Base-by-base conservation (phyloP, 768 basidiomycete species). In the Boletus rubroflammeus region DNA sequence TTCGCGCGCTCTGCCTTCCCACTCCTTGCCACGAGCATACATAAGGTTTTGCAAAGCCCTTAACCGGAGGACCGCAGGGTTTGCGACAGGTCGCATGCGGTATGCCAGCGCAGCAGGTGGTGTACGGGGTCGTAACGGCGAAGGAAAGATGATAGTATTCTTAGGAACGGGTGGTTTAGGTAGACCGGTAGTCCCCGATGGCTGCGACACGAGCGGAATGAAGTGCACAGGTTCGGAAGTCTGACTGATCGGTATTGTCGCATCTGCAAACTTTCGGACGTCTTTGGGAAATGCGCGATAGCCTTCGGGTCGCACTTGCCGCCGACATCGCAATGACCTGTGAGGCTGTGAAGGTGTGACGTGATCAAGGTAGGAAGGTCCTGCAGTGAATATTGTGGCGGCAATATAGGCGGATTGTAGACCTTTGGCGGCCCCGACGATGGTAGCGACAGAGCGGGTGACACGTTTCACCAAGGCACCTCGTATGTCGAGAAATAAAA, bases 21-120 rank as follows among this genome's bases (percentile, higher is more conserved):
- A 80, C 55, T 67, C 62, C 58, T 72, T 65, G n/a, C 73, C 78
- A 4, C 72, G 69, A 56, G 71, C 70, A 60, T 62, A 74, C 64
- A 80, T 73, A 9, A 79, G 66, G 60, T 85, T 85, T 61, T 81
- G 78, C 62, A 85, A 67, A n/a, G 86, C 86, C 64, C 75, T 76
- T 39, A 87, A 63, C 4, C 84, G 73, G 47, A 87, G 72, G 55
- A 79, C 74, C 41, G 80, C 74, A 6, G 84, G 84, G 60, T 88
- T 88, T 50, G 79, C 72, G 6, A 86, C 76, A 3, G 79, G 80
- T 8, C 86, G 75, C 59, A 81, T 72, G 28, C 85, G 77, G 59
- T 78, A 76, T 6, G 68, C 64, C 47, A 75, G 67, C 10, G 58
- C 53, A 25, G 63, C 41, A 17, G 67, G 67, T 1, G 67, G 62